A percentile compares a stretch with the other conserved stretches of the same genome.
Evolutionary conservation across 306 rosid genomes (phyloP).

Genomic region (Trifolium dubium): DNA sequence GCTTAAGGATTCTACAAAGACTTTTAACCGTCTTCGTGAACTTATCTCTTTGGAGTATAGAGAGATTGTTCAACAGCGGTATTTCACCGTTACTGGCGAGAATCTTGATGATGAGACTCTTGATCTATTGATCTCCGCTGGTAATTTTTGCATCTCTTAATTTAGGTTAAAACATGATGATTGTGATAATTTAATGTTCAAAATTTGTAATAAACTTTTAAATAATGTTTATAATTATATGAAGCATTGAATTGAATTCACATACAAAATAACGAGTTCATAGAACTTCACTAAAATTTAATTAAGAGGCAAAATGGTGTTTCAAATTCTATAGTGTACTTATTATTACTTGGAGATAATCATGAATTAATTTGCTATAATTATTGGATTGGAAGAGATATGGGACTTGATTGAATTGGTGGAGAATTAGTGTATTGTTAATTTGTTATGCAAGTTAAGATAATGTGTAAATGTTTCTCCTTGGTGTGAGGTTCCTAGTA

Average conservation of each 20-base stretch:
- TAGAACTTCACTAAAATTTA: too few relatives aligned
- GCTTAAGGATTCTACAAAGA: conserved; percentile 83
- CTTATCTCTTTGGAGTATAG: conserved; percentile 80
- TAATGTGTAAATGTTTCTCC: neutral
- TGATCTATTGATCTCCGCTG: conserved; percentile 85
- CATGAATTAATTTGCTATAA: neutral
- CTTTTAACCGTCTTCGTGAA: conserved; percentile 65
- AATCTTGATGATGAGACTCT: conserved; percentile 92
- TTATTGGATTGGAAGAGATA: conserved; percentile 1
- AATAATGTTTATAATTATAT: neutral
- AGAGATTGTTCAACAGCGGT: conserved; percentile 89
- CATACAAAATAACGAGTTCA: neutral
- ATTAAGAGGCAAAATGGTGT: too few relatives aligned
- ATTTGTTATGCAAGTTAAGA: neutral
- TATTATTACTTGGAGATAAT: neutral
- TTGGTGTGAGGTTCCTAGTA: neutral
- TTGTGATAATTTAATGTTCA: neutral
- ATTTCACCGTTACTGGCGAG: conserved; percentile 93
- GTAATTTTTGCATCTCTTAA: conserved; percentile 41
- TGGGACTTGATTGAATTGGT: neutral
- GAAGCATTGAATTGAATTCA: conserved; percentile 7
- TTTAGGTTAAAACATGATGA: neutral
- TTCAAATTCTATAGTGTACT: neutral
- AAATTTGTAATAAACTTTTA: neutral
- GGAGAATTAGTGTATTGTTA: neutral